Evolutionary conservation across 495 filamentous ascomycete genomes (phyloP), one percentile per base, ranked within the genome.

Genomic region (Viridothelium virens): DNA sequence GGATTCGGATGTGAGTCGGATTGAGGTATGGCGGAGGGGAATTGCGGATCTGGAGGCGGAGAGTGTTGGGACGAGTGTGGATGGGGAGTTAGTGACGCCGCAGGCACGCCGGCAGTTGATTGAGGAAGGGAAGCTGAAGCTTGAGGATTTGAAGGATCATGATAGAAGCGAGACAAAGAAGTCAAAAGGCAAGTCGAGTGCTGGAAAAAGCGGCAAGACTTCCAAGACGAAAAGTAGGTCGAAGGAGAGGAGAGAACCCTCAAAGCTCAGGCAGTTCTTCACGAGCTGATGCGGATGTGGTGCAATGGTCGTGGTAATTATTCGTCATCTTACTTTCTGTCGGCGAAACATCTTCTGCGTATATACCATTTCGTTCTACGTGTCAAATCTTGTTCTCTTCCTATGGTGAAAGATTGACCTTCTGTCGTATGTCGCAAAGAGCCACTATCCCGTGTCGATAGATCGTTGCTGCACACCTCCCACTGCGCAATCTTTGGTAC

Each of bases 21-120:
- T 96, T 39, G 91, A 96, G 71, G 80, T 76, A 31, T 96, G 92
- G 92, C 82, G 91, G 25, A 82, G 91, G n/a, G 92, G 91, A 6
- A 92, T 96, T 62, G 89, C 87, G 12, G 89, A 90, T 44, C 75
- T 77, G 10, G 82, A 86, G 69, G 84, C 79, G 31, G 70, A 75
- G 9, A 87, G 85, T 71, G 67, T 81, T 2, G 84, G 80, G 25
- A 90, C 88, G 2, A 87, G 84, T 33, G 91, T 91, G 3, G 92
- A 96, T 62, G 84, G 90, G 6, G 92, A 96, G 72, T 89, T 93
- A 69, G 90, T 96, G 75, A 94, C 89, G 31, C 88, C 89, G 3
- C 82, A 83, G 36, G 92, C 92, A 0, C 86, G 63, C 80, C 82
- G 63, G 80, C 87, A 73, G 56, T 68, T 82, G 25, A 73, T 76